These are phyloP conservation scores for Penicillium griseofulvum DNA, from an alignment of 2,329 filamentous ascomycete species.

Conservation along the genomic window DNA sequence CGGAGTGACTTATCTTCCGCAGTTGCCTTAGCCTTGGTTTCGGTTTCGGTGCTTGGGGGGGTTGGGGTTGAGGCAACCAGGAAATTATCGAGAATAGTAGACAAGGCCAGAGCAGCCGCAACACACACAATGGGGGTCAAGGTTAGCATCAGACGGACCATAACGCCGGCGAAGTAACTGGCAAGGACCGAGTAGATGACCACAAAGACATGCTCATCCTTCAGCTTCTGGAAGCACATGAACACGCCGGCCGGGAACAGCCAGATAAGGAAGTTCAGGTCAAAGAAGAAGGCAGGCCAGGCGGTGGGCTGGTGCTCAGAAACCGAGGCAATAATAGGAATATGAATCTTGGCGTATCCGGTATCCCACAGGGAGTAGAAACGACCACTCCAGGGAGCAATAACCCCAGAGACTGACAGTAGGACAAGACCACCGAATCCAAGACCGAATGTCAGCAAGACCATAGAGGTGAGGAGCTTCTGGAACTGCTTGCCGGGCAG, in stretches of 20 bases:
- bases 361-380: slow-evolving; percentile 99
- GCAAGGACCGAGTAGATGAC: slow-evolving; percentile 96
- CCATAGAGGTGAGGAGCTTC: slow-evolving; percentile 74
- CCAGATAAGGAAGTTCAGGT: slow-evolving; percentile 97
- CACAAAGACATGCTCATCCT: slow-evolving; percentile 96
- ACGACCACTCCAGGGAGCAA: slow-evolving; percentile 95
- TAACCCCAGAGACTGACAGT: slow-evolving; percentile 82
- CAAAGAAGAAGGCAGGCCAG: slow-evolving; percentile 99
- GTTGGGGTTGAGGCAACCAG: slow-evolving; percentile 61
- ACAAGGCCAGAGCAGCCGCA: slow-evolving; percentile 82
- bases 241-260: slow-evolving; percentile 98
- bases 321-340: slow-evolving; percentile 98
- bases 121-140: slow-evolving; percentile 95
- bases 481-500: slow-evolving; percentile 92
- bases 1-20: slow-evolving; percentile 53
- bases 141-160: slow-evolving; percentile 98
- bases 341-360: slow-evolving; percentile 97
- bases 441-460: slow-evolving; percentile 71
- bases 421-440: slow-evolving; percentile 73
- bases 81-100: slow-evolving; percentile 85
- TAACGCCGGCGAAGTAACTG: slow-evolving; percentile 98
- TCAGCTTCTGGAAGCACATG: slow-evolving; percentile 90
- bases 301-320: slow-evolving; percentile 98
- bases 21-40: slow-evolving; percentile 41
- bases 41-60: slow-evolving; percentile 43